These are phyloP conservation scores for Verticillium zaregamsianum DNA, from an alignment of 2,329 filamentous ascomycete species.

Conservation along the genomic window DNA sequence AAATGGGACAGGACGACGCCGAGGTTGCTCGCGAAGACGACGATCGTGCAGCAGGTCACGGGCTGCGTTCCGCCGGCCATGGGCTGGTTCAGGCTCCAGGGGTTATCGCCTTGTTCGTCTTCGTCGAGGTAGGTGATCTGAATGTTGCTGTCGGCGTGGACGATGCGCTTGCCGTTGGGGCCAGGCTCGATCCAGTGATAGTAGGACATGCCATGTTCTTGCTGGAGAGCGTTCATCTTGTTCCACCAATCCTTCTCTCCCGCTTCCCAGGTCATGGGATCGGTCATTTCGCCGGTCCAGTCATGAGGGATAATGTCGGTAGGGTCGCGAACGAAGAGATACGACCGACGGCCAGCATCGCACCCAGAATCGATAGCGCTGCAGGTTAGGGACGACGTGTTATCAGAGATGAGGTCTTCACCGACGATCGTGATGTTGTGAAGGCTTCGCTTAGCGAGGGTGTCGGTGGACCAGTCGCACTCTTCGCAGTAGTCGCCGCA, in stretches of 20 bases:
- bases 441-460: not conserved
- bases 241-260: not conserved
- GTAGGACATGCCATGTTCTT: not conserved
- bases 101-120: not conserved
- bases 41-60: not conserved
- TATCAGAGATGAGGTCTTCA: not conserved
- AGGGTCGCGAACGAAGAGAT: not conserved
- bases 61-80: not conserved
- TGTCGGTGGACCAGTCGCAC: not conserved
- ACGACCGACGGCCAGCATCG: not conserved
- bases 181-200: not conserved
- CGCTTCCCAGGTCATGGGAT: not conserved
- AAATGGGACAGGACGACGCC: not conserved
- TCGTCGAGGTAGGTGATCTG: not conserved
- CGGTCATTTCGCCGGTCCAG: not conserved
- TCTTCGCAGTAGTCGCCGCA: not conserved
- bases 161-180: not conserved
- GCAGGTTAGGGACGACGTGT: not conserved
- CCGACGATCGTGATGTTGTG: not conserved
- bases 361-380: not conserved
- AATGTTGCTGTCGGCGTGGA: not conserved
- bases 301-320: not conserved
- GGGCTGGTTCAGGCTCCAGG: not conserved
- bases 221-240: not conserved
- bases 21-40: conserved; percentile 1